Evolutionary conservation across 495 filamentous ascomycete species (phyloP).

Genomic region (Penicillium waksmanii): DNA sequence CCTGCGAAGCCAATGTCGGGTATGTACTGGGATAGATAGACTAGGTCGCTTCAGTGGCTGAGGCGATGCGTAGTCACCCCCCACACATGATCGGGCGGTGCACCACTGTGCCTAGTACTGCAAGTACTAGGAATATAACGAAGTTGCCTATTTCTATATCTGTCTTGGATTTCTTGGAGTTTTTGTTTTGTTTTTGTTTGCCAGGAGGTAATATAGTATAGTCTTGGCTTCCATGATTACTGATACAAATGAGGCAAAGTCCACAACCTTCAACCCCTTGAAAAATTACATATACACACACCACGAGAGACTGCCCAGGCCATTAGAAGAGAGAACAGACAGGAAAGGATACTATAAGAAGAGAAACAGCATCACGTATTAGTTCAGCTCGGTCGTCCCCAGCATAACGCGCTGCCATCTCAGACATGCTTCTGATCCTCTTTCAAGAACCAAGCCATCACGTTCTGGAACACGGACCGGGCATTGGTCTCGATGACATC

Average conservation of each 20-base stretch:
- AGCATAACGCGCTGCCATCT: slow-evolving; percentile 5
- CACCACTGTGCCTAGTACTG: not conserved
- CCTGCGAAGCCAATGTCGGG: not conserved
- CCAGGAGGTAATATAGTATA: slow-evolving; percentile 1
- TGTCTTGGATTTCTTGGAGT: not conserved
- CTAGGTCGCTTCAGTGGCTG: not conserved
- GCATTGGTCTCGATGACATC: slow-evolving; percentile 81
- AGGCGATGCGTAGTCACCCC: not conserved
- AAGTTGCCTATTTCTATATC: slow-evolving; percentile 5
- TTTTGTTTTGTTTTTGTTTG: not conserved
- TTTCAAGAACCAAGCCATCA: slow-evolving; percentile 84
- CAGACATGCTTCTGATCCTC: slow-evolving; percentile 45
- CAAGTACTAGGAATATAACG: not conserved
- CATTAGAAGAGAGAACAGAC: not conserved
- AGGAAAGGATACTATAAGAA: not conserved
- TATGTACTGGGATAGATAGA: not conserved
- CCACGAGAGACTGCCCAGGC: slow-evolving; percentile 1
- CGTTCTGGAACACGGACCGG: slow-evolving; percentile 76
- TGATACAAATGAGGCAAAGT: slow-evolving; percentile 7
- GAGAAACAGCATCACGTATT: not conserved
- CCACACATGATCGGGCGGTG: slow-evolving; percentile 1
- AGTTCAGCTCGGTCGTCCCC: not conserved
- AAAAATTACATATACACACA: slow-evolving; percentile 9
- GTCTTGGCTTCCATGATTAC: slow-evolving; percentile 8
- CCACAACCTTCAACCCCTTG: slow-evolving; percentile 3